These are phyloP conservation scores for Heliocybe sulcata DNA, from an alignment of 1,284 basidiomycete species.

Conservation along the genomic window DNA sequence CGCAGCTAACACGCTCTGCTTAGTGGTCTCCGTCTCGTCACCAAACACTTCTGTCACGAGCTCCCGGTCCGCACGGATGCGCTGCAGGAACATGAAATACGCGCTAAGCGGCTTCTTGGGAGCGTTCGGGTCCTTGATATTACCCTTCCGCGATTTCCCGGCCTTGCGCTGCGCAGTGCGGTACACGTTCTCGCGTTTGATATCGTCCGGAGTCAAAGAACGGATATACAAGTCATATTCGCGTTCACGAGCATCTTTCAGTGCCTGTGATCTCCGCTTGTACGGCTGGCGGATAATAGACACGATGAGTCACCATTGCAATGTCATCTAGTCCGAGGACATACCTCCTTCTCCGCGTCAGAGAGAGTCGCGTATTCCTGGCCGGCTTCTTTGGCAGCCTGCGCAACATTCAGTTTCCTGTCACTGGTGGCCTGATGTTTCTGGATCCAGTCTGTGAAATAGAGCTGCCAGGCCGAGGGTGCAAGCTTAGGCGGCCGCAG, in stretches of 20 bases:
- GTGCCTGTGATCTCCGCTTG: constrained; percentile 73
- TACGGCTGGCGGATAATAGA: constrained; percentile 50
- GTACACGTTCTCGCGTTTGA: constrained; percentile 89
- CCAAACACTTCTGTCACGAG: constrained; percentile 80
- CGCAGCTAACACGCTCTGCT: constrained; percentile 91
- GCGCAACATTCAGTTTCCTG: constrained; percentile 89
- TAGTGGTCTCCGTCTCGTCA: constrained; percentile 91
- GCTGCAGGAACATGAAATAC: constrained; percentile 93
- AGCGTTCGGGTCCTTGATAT: constrained; percentile 95
- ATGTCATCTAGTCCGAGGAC: constrained; percentile 13
- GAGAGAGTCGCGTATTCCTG: constrained; percentile 81
- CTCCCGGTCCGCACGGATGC: constrained; percentile 70
- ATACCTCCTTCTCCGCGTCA: constrained; percentile 76
- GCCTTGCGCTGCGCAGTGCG: constrained; percentile 90
- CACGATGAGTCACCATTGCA: constrained; percentile 17
- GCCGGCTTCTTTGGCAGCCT: constrained; percentile 93
- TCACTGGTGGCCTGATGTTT: constrained; percentile 75
- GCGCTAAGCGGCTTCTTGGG: constrained; percentile 94
- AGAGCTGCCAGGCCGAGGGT: constrained; percentile 94
- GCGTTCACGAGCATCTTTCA: constrained; percentile 79
- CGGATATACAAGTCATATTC: constrained; percentile 84
- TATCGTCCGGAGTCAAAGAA: constrained; percentile 89
- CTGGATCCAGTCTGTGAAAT: constrained; percentile 94
- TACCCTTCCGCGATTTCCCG: constrained; percentile 89
- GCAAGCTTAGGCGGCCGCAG: constrained; percentile 89